Conservation (phyloP, 176 grass and related monocot genomes). For the Bonia amplexicaulis region DNA sequence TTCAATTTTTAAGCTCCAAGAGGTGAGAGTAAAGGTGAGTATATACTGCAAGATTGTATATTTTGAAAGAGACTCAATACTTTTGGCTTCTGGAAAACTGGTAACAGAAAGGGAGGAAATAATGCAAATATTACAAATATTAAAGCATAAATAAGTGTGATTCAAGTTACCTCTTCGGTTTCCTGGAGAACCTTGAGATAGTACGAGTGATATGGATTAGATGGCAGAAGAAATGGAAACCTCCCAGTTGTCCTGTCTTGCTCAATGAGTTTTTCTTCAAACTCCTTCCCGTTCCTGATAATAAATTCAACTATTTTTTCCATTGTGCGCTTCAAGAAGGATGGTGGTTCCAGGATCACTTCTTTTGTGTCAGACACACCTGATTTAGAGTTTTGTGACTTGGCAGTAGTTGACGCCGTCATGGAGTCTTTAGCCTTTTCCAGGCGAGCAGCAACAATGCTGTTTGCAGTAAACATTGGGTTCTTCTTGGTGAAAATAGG, state of each 20-base stretch:
- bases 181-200: slow-evolving; percentile 79
- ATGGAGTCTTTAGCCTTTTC: slow-evolving; percentile 42
- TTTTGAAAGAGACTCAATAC: neutral
- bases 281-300: slow-evolving; percentile 82
- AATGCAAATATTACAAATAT: slow-evolving; percentile 5
- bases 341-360: slow-evolving; percentile 80
- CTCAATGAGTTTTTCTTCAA: slow-evolving; percentile 81
- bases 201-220: slow-evolving; percentile 79
- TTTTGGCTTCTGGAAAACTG: neutral
- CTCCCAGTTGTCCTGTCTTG: slow-evolving; percentile 73
- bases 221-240: slow-evolving; percentile 83
- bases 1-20: neutral
- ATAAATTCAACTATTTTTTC: slow-evolving; percentile 96
- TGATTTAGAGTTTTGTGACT: slow-evolving; percentile 21
- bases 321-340: slow-evolving; percentile 71
- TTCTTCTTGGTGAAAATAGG: slow-evolving; percentile 63
- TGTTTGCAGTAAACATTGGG: slow-evolving; percentile 22
- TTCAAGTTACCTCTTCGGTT: slow-evolving; percentile 61
- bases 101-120: neutral
- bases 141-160: slow-evolving; percentile 14
- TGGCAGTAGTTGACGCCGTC: neutral
- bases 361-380: slow-evolving; percentile 45
- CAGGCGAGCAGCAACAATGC: slow-evolving; percentile 16
- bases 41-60: neutral
- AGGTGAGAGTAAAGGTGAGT: neutral